A percentile compares a stretch with the other conserved stretches of the same genome.
These are phyloP conservation scores for Juglanconis oblonga DNA, from an alignment of 2,329 filamentous ascomycete species.

Conservation along the genomic window DNA sequence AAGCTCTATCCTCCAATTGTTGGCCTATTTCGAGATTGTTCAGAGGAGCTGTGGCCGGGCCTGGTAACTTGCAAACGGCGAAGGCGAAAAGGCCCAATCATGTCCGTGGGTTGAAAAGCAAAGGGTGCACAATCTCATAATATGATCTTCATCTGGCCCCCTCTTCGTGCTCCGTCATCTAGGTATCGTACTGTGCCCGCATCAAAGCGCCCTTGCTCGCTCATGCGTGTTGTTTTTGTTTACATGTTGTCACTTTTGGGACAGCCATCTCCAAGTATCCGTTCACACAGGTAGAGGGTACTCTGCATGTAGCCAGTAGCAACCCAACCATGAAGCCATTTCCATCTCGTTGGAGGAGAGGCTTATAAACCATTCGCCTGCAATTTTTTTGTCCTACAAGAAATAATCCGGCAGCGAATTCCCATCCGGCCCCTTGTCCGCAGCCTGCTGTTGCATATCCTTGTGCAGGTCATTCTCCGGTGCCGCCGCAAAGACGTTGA, in stretches of 20 bases:
- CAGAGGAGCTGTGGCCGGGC: too few species aligned
- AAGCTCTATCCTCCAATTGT: too few species aligned
- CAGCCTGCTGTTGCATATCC: conserved; percentile 63
- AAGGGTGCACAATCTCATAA: too few species aligned
- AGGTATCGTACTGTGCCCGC: not conserved
- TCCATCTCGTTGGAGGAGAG: not conserved
- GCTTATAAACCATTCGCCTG: too few species aligned
- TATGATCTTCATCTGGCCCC: not conserved
- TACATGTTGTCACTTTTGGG: not conserved
- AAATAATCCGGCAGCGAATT: conserved; percentile 69
- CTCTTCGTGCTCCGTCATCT: not conserved
- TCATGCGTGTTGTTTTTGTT: not conserved
- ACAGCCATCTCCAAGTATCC: not conserved
- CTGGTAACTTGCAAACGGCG: too few species aligned
- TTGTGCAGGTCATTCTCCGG: conserved; percentile 93
- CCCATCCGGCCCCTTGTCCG: conserved; percentile 64
- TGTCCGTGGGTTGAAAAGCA: too few species aligned
- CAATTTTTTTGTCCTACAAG: conserved; percentile 42
- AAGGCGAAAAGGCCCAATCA: too few species aligned
- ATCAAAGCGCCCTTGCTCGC: not conserved
- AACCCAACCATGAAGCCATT: not conserved
- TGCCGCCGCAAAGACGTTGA: conserved; percentile 96
- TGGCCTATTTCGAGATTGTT: too few species aligned
- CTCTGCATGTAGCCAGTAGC: not conserved
- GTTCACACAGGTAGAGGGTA: too few species aligned